A percentile compares a stretch with the other conserved stretches of the same genome.
Evolutionary conservation across 331 rosid species (phyloP).

Genomic region (Quercus tomentella): DNA sequence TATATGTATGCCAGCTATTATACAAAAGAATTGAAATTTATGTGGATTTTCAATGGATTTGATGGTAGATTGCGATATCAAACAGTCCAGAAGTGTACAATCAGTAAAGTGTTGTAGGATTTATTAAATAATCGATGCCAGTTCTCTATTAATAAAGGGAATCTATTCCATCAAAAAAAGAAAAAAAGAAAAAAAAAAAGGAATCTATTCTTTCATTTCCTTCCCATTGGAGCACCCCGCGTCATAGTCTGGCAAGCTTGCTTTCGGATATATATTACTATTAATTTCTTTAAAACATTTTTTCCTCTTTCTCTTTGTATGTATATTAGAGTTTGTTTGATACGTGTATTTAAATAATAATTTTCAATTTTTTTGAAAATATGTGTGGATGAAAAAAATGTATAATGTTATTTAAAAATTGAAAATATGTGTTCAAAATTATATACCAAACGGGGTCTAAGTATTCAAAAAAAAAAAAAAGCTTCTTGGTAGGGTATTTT

Average conservation of each 20-base stretch:
- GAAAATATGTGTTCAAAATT: too few species aligned
- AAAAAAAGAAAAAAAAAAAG: not conserved
- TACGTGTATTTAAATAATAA: too few species aligned
- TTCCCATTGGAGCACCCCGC: constrained; percentile 15
- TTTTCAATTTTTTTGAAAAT: too few species aligned
- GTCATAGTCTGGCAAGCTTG: not conserved
- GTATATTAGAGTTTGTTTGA: too few species aligned
- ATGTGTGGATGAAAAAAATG: too few species aligned
- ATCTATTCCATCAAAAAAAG: constrained; percentile 8
- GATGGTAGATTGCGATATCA: not conserved
- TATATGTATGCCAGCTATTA: not conserved
- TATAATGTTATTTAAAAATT: too few species aligned
- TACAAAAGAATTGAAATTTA: not conserved
- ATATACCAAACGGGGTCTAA: too few species aligned
- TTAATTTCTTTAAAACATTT: too few species aligned
- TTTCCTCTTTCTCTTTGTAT: too few species aligned
- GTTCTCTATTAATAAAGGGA: not conserved
- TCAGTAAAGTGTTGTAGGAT: too few species aligned
- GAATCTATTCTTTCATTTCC: constrained; percentile 32
- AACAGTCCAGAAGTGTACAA: not conserved
- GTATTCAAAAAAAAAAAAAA: too few species aligned
- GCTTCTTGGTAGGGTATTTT: not conserved
- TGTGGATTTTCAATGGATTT: not conserved
- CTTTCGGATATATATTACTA: too few species aligned
- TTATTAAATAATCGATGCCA: not conserved